phyloP scores from a whole-genome alignment of 2,329 filamentous ascomycete species.

The Fusarium austroafricanum region DNA sequence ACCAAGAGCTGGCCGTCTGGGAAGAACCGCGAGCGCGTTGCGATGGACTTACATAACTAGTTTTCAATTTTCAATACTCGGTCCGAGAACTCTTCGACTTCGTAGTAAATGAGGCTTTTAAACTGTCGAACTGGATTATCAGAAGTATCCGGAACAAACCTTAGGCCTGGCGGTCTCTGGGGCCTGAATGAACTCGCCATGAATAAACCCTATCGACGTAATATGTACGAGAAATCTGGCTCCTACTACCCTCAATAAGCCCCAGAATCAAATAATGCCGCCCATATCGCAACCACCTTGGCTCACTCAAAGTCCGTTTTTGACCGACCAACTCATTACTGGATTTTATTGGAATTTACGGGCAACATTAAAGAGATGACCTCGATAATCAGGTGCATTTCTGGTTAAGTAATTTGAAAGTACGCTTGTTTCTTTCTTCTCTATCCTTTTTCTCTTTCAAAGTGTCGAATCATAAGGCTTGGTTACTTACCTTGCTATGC shows the following conservation, averaged over 20 bases:
- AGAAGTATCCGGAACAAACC: background rate
- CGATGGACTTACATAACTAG: background rate
- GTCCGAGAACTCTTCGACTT: background rate
- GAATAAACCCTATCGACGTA: background rate
- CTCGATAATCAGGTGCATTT: background rate
- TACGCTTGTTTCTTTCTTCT: background rate
- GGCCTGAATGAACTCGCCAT: background rate
- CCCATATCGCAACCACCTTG: background rate
- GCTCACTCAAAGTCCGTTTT: background rate
- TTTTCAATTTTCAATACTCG: background rate
- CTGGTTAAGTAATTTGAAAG: background rate
- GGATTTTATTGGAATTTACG: background rate
- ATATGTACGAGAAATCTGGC: background rate
- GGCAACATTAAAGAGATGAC: background rate
- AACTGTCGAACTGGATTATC: background rate
- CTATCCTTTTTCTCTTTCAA: background rate
- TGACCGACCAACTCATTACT: background rate
- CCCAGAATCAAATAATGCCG: background rate
- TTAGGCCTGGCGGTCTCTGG: background rate
- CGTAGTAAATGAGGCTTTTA: background rate
- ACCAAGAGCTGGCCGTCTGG: background rate
- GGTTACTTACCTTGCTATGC: background rate
- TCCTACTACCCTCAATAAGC: background rate
- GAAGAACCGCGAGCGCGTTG: background rate
- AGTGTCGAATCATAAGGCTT: background rate